Evolutionary conservation across 1,284 basidiomycete genomes (phyloP).

Genomic region (Lignosus rhinocerotis): DNA sequence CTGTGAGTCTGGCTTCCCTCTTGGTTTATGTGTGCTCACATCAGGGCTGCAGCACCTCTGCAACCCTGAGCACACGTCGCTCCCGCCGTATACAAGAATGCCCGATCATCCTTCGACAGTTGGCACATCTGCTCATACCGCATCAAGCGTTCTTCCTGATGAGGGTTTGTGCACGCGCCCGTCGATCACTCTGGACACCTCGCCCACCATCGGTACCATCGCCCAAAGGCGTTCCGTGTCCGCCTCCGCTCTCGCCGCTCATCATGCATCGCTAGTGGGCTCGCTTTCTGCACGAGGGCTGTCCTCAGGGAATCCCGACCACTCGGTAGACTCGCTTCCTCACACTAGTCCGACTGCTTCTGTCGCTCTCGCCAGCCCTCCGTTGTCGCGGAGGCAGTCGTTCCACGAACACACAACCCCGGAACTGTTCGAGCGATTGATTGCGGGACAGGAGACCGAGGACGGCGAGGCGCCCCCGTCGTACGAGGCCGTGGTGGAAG

Average conservation of each 20-base stretch:
- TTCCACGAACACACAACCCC: slow-evolving; percentile 39
- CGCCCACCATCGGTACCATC: not conserved
- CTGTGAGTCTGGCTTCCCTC: slow-evolving; percentile 51
- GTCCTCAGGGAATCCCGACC: too few relatives aligned
- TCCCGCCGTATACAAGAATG: slow-evolving; percentile 64
- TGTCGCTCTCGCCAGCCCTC: slow-evolving; percentile 9
- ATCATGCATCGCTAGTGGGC: too few relatives aligned
- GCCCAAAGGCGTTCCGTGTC: not conserved
- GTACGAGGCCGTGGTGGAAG: slow-evolving; percentile 43
- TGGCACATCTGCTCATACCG: slow-evolving; percentile 3
- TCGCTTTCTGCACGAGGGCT: too few relatives aligned
- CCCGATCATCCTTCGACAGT: slow-evolving; percentile 4
- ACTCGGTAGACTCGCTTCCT: too few relatives aligned
- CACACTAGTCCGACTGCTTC: too few relatives aligned
- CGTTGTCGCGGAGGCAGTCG: slow-evolving; percentile 32
- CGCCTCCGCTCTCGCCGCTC: too few relatives aligned
- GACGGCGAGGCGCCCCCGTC: slow-evolving; percentile 65
- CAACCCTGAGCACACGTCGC: slow-evolving; percentile 73
- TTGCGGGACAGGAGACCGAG: slow-evolving; percentile 64
- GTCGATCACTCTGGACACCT: not conserved
- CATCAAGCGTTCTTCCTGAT: slow-evolving; percentile 13
- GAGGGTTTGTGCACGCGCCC: slow-evolving; percentile 12
- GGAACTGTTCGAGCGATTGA: slow-evolving; percentile 56
- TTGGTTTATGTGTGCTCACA: not conserved
- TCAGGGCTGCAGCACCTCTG: slow-evolving; percentile 65